Conservation (phyloP, 2,329 filamentous ascomycete genomes). For the Paraconiothyrium sp. region DNA sequence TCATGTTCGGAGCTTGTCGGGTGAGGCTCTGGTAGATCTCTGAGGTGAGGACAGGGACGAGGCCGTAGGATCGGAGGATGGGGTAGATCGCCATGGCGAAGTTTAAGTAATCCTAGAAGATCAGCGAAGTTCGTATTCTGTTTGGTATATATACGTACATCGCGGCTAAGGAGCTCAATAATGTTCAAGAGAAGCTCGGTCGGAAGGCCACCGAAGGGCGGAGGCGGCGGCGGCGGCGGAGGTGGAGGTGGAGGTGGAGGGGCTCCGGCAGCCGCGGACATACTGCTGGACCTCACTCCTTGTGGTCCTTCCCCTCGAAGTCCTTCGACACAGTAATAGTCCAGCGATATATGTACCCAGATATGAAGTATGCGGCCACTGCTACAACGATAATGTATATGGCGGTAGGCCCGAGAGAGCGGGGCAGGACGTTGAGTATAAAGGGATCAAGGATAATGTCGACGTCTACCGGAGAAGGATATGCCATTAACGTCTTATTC, state of each 20-base stretch:
- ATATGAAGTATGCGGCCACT: conserved; percentile 61
- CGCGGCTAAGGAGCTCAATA: conserved; percentile 35
- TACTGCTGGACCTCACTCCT: conserved; percentile 38
- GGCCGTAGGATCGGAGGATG: conserved; percentile 50
- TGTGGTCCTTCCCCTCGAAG: conserved; percentile 39
- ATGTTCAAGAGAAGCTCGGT: conserved; percentile 59
- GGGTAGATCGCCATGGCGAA: conserved; percentile 59
- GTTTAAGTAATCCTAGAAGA: conserved; percentile 52
- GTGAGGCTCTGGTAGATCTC: conserved; percentile 38
- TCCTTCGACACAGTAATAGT: conserved; percentile 34
- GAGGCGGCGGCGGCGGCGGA: conserved; percentile 24
- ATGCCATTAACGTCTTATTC: conserved; percentile 76
- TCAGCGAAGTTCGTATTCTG: neutral
- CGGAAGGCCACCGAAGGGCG: conserved; percentile 53
- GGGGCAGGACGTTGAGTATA: conserved; percentile 79
- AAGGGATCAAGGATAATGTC: conserved; percentile 90
- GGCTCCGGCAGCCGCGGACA: conserved; percentile 35
- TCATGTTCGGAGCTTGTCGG: conserved; percentile 14
- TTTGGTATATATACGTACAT: conserved; percentile 5
- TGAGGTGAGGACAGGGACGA: conserved; percentile 40
- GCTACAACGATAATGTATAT: conserved; percentile 73
- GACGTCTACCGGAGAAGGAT: conserved; percentile 76
- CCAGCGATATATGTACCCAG: conserved; percentile 53
- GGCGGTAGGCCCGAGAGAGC: conserved; percentile 77
- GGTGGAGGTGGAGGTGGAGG: conserved; percentile 28